Evolutionary conservation across 1,284 basidiomycete species (phyloP).

Genomic region (Boletus sp.): DNA sequence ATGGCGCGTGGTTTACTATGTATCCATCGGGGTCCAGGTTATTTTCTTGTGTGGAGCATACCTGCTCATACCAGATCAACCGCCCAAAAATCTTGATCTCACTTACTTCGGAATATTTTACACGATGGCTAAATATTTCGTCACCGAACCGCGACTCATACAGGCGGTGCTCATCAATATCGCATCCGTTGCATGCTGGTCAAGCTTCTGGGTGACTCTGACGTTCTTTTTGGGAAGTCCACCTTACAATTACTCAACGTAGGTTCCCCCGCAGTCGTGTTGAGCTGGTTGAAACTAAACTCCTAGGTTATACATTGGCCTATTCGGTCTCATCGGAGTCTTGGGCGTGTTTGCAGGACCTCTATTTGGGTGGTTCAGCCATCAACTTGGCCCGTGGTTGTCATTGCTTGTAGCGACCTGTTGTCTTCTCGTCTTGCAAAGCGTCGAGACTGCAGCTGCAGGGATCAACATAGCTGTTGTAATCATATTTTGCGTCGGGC

Average conservation of each 20-base stretch:
- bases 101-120: conserved; percentile 59
- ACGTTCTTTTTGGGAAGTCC: conserved; percentile 66
- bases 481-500: conserved; percentile 40
- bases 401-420: conserved; percentile 51
- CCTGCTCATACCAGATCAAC: conserved; percentile 64
- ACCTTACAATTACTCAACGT: conserved; percentile 66
- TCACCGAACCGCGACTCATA: conserved; percentile 66
- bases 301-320: conserved; percentile 59
- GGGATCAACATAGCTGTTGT: conserved; percentile 58
- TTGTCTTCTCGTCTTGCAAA: conserved; percentile 42
- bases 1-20: conserved; percentile 68
- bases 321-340: conserved; percentile 70
- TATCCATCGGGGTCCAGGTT: conserved; percentile 56
- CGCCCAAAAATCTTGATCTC: conserved; percentile 56
- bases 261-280: conserved; percentile 21
- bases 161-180: conserved; percentile 60
- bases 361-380: conserved; percentile 56
- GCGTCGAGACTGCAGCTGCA: conserved; percentile 56
- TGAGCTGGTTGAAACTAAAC: conserved; percentile 1
- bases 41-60: conserved; percentile 53
- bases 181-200: conserved; percentile 56
- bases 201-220: conserved; percentile 67
- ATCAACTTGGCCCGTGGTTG: conserved; percentile 63
- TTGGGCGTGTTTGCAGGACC: conserved; percentile 63
- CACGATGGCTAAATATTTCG: conserved; percentile 61